Percentiles rank a stretch among this genome's conserved stretches.
Conservation (phyloP, 441 rosid species). For the Isatis lusitanica region DNA sequence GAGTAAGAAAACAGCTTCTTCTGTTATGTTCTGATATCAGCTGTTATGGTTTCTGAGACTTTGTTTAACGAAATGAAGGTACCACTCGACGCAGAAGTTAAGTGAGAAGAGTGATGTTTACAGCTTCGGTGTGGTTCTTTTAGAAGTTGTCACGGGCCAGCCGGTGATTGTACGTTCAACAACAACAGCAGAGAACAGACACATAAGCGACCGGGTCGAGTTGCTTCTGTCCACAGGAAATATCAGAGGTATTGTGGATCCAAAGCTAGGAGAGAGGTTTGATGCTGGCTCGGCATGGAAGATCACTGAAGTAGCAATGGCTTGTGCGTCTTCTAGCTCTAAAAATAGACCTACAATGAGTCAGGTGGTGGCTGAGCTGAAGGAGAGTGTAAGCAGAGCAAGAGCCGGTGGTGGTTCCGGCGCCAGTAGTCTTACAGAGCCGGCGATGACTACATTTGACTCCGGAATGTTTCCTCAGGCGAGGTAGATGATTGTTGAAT, state of each 20-base stretch:
- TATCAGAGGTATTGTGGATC: slow-evolving; percentile 46
- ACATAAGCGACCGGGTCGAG: slow-evolving; percentile 45
- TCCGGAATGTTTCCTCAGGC: slow-evolving; percentile 27
- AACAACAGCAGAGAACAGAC: slow-evolving; percentile 23
- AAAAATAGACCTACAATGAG: slow-evolving; percentile 46
- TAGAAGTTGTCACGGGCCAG: slow-evolving; percentile 41
- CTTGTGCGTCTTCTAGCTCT: slow-evolving; percentile 34
- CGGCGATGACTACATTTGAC: neutral
- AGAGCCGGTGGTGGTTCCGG: slow-evolving; percentile 10
- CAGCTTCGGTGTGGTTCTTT: slow-evolving; percentile 47
- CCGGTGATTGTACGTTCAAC: slow-evolving; percentile 29
- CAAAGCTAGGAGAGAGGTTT: slow-evolving; percentile 40
- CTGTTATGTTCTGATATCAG: neutral
- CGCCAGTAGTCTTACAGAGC: neutral
- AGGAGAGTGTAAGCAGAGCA: slow-evolving; percentile 41
- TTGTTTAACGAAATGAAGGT: slow-evolving; percentile 33
- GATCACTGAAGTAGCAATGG: slow-evolving; percentile 47
- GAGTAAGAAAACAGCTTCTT: slow-evolving; percentile 36
- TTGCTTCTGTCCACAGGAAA: slow-evolving; percentile 41
- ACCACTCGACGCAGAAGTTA: slow-evolving; percentile 22
- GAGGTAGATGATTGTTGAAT: slow-evolving; percentile 21
- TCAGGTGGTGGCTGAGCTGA: slow-evolving; percentile 40
- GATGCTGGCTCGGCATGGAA: slow-evolving; percentile 50
- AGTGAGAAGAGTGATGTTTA: slow-evolving; percentile 47
- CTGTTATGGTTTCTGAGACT: slow-evolving; percentile 5